These are phyloP conservation scores for Ganoderma lucidum DNA, from an alignment of 1,284 basidiomycete genomes.

Conservation along the genomic window DNA sequence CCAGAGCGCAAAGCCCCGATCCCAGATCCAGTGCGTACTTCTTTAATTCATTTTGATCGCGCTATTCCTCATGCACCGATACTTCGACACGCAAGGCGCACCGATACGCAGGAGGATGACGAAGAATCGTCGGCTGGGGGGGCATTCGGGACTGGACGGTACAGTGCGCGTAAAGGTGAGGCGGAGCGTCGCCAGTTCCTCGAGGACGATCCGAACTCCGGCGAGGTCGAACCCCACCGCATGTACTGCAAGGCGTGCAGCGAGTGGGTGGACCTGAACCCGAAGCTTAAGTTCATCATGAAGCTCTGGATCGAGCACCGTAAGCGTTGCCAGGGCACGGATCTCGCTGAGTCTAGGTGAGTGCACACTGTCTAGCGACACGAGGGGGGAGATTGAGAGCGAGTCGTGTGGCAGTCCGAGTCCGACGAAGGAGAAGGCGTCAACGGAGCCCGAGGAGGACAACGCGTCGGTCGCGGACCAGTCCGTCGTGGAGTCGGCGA, in stretches of 20 bases:
- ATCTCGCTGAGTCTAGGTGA: conserved; percentile 30
- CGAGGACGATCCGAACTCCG: conserved; percentile 63
- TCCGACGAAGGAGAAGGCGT: conserved; percentile 29
- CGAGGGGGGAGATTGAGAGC: background rate
- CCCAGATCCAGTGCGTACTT: conserved; percentile 20
- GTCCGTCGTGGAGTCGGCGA: conserved; percentile 26
- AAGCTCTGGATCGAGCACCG: conserved; percentile 66
- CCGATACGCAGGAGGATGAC: conserved; percentile 30
- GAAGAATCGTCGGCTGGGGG: conserved; percentile 34
- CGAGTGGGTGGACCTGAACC: conserved; percentile 60
- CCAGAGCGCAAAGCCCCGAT: conserved; percentile 21
- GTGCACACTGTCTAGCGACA: conserved; percentile 18
- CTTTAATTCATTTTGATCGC: too few species aligned
- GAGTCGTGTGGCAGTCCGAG: conserved; percentile 19
- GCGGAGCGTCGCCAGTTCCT: conserved; percentile 67
- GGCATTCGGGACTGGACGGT: conserved; percentile 36
- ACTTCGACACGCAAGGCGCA: conserved; percentile 18
- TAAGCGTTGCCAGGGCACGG: conserved; percentile 46
- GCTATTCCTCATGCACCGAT: background rate
- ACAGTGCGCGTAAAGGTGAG: conserved; percentile 58
- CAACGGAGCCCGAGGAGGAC: conserved; percentile 38
- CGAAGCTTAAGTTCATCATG: conserved; percentile 60
- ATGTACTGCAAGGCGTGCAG: conserved; percentile 64
- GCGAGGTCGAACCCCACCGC: conserved; percentile 58
- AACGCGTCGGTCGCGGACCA: conserved; percentile 32